A percentile compares a stretch with the other conserved stretches of the same genome.
phyloP scores from a whole-genome alignment of 805 yeast genomes.

The Zygosaccharomyces gambellarensis region DNA sequence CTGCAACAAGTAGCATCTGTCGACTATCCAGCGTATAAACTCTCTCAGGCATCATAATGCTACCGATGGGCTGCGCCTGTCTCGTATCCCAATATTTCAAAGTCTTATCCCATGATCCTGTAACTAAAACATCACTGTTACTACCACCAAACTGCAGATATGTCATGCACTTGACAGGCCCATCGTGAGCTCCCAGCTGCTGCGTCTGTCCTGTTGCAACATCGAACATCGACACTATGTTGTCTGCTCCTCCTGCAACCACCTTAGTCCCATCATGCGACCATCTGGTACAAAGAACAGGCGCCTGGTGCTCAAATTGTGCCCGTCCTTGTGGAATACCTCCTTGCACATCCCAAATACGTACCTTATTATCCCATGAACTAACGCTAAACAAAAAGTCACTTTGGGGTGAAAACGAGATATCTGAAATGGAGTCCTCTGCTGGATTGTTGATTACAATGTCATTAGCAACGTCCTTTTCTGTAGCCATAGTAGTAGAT shows the following conservation, averaged over 20 bases:
- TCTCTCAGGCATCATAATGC: conserved; percentile 80
- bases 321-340: conserved; percentile 88
- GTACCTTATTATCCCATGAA: conserved; percentile 92
- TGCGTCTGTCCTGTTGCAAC: conserved; percentile 74
- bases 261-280: conserved; percentile 82
- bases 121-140: conserved; percentile 70
- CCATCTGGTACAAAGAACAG: conserved; percentile 81
- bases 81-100: conserved; percentile 93
- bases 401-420: conserved; percentile 81
- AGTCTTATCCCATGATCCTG: conserved; percentile 97
- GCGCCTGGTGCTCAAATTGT: conserved; percentile 81
- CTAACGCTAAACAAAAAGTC: conserved; percentile 71
- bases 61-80: conserved; percentile 73
- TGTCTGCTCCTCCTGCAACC: conserved; percentile 86
- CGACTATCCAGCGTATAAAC: conserved; percentile 85
- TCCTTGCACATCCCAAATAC: conserved; percentile 80
- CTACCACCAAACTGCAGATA: conserved; percentile 82
- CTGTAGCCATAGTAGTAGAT: conserved; percentile 29
- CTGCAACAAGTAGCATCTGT: conserved; percentile 83
- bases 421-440: conserved; percentile 83
- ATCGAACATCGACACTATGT: conserved; percentile 79
- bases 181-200: conserved; percentile 83
- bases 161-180: conserved; percentile 68
- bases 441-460: conserved; percentile 72
- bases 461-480: conserved; percentile 54